Evolutionary conservation across 2,329 filamentous ascomycete species (phyloP).

Genomic region (Colletotrichum musicola): DNA sequence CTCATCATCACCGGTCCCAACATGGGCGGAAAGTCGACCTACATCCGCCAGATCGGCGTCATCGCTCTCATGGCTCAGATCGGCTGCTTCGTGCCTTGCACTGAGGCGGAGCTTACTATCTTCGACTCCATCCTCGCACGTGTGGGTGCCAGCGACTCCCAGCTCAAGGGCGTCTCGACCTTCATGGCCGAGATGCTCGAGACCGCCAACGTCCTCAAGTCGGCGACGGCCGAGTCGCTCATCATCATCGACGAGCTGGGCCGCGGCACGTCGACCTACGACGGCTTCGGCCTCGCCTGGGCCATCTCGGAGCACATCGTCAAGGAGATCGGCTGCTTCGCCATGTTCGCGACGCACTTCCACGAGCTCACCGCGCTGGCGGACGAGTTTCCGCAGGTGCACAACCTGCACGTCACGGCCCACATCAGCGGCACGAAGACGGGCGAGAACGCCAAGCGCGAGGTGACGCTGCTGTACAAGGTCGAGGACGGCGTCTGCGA

Average conservation of each 20-base stretch:
- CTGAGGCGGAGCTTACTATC: conserved; percentile 90
- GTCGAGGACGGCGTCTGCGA: conserved; percentile 96
- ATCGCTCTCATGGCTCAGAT: conserved; percentile 98
- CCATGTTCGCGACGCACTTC: conserved; percentile 97
- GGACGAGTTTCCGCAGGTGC: conserved; percentile 87
- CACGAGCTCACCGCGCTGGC: conserved; percentile 95
- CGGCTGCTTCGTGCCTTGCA: conserved; percentile 94
- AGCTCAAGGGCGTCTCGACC: conserved; percentile 96
- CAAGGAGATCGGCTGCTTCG: conserved; percentile 92
- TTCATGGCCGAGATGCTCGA: conserved; percentile 99
- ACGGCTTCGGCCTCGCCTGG: conserved; percentile 99
- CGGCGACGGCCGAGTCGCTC: conserved; percentile 91
- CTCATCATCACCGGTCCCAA: conserved; percentile 98
- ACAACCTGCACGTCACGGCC: conserved; percentile 95
- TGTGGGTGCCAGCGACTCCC: conserved; percentile 94
- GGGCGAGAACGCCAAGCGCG: conserved; percentile 71
- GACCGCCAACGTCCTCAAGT: conserved; percentile 98
- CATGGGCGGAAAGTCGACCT: conserved; percentile 99
- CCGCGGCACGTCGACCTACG: conserved; percentile 96
- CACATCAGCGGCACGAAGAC: conserved; percentile 76
- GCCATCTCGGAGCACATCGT: conserved; percentile 98
- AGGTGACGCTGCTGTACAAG: conserved; percentile 97
- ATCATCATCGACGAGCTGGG: conserved; percentile 99
- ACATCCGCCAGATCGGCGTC: conserved; percentile 96
- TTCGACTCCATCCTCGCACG: conserved; percentile 97